A percentile compares a stretch with the other conserved stretches of the same genome.
Evolutionary conservation across 2,329 filamentous ascomycete species (phyloP).

Genomic region (Aspergillus sp.): DNA sequence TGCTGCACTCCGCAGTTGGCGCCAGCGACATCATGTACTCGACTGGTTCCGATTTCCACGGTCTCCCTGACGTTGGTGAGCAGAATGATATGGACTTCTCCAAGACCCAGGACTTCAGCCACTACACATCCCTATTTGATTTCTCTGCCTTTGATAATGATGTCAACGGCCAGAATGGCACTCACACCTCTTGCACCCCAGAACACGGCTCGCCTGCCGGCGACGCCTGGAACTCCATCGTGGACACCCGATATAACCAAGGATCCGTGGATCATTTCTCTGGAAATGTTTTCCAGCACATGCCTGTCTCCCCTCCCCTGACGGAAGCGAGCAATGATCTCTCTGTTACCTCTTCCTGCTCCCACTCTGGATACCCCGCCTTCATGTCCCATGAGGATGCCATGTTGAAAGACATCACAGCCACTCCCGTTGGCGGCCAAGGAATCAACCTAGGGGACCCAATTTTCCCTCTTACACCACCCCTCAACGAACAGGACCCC

Average conservation of each 20-base stretch:
- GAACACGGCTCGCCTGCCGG: constrained; percentile 39
- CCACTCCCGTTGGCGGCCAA: constrained; percentile 35
- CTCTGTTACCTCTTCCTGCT: constrained; percentile 41
- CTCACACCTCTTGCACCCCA: constrained; percentile 32
- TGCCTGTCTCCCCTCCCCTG: constrained; percentile 44
- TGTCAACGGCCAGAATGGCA: constrained; percentile 31
- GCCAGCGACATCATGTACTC: constrained; percentile 41
- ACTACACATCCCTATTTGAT: constrained; percentile 40
- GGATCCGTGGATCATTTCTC: constrained; percentile 38
- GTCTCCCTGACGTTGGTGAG: constrained; percentile 37
- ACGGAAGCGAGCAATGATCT: constrained; percentile 44
- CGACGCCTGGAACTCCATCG: constrained; percentile 38
- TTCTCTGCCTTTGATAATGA: constrained; percentile 44
- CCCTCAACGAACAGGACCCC: constrained; percentile 41
- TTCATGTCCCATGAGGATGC: constrained; percentile 40
- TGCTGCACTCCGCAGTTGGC: constrained; percentile 39
- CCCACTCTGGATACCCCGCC: constrained; percentile 38
- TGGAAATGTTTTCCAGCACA: constrained; percentile 36
- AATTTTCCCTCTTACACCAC: constrained; percentile 39
- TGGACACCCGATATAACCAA: constrained; percentile 35
- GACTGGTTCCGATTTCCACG: constrained; percentile 39
- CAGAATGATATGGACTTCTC: constrained; percentile 39
- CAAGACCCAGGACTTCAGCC: constrained; percentile 38
- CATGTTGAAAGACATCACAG: constrained; percentile 36
- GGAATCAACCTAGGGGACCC: constrained; percentile 41